Evolutionary conservation across 1,284 basidiomycete genomes (phyloP).

Genomic region (Irpex rosettiformis): DNA sequence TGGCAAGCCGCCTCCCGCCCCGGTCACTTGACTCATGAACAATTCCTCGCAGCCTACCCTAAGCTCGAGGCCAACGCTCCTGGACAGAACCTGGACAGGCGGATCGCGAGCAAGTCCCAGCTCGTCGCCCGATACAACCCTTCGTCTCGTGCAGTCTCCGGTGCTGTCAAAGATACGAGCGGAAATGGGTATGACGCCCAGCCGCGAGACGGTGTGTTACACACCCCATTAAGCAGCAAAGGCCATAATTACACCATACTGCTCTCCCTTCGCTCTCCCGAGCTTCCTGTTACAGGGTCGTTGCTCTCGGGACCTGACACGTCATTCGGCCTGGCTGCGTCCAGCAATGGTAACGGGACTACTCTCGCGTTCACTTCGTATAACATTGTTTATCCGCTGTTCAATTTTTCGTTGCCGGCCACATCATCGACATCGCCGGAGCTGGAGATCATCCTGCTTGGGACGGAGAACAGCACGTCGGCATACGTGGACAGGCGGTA

Average conservation of each 20-base stretch:
- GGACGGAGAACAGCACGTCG: constrained; percentile 21
- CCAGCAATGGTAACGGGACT: constrained; percentile 10
- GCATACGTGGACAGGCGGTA: constrained; percentile 21
- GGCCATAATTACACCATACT: constrained; percentile 33
- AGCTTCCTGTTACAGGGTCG: constrained; percentile 9
- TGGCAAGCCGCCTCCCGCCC: constrained; percentile 23
- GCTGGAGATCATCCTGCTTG: constrained; percentile 20
- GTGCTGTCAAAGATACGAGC: constrained; percentile 18
- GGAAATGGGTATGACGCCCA: constrained; percentile 24
- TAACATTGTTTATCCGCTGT: constrained; percentile 22
- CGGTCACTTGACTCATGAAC: constrained; percentile 22
- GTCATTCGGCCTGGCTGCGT: constrained; percentile 18
- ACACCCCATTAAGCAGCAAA: constrained; percentile 31
- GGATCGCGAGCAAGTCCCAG: constrained; percentile 15
- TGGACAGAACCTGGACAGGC: constrained; percentile 24
- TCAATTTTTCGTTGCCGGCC: constrained; percentile 20
- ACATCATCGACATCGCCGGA: background rate
- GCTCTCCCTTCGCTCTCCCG: constrained; percentile 17
- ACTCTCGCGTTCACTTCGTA: constrained; percentile 25
- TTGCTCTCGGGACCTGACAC: constrained; percentile 24
- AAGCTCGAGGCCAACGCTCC: constrained; percentile 22
- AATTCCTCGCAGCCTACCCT: constrained; percentile 21
- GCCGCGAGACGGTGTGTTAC: constrained; percentile 14
- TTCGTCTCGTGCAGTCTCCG: background rate
- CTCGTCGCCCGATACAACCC: constrained; percentile 20